phyloP scores from a whole-genome alignment of 2,329 filamentous ascomycete genomes.

The Neocatenulostroma microsporum region DNA sequence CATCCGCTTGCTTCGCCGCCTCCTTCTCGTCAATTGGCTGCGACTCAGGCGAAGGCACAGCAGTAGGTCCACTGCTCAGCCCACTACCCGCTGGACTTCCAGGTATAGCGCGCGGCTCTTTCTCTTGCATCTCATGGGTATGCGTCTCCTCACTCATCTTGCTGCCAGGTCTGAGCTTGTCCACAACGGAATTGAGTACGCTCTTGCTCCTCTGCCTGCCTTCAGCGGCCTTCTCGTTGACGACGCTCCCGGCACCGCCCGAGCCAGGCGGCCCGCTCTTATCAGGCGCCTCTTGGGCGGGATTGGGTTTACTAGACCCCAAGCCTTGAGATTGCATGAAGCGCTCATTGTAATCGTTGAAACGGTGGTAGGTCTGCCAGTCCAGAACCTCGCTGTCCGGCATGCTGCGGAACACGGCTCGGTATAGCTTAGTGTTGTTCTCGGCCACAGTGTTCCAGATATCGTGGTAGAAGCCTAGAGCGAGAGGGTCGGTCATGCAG shows the following conservation, averaged over 20 bases:
- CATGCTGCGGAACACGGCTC: constrained; percentile 92
- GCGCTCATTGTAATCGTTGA: constrained; percentile 63
- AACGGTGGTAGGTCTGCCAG: constrained; percentile 90
- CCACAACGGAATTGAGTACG: constrained; percentile 24
- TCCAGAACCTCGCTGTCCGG: constrained; percentile 88
- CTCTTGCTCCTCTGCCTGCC: constrained; percentile 12
- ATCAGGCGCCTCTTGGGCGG: constrained; percentile 39
- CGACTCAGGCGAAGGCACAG: constrained; percentile 20
- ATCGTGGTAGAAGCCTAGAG: constrained; percentile 72
- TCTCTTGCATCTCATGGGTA: constrained; percentile 10
- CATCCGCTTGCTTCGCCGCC: constrained; percentile 10
- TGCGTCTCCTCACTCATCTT: constrained; percentile 14
- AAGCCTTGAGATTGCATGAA: constrained; percentile 61
- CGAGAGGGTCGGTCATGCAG: constrained; percentile 88
- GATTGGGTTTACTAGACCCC: constrained; percentile 46
- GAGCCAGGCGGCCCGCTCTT: constrained; percentile 43
- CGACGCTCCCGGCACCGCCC: constrained; percentile 17
- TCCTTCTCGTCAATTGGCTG: constrained; percentile 22
- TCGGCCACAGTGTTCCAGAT: constrained; percentile 79
- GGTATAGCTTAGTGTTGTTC: constrained; percentile 93
- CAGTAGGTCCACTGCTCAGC: constrained; percentile 20
- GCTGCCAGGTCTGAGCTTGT: constrained; percentile 26
- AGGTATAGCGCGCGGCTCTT: constrained; percentile 12
- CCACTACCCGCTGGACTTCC: constrained; percentile 17
- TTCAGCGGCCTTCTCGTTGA: constrained; percentile 1